Base-by-base conservation (phyloP, 1,139 yeast species). In the Candida tetrigidarum region DNA sequence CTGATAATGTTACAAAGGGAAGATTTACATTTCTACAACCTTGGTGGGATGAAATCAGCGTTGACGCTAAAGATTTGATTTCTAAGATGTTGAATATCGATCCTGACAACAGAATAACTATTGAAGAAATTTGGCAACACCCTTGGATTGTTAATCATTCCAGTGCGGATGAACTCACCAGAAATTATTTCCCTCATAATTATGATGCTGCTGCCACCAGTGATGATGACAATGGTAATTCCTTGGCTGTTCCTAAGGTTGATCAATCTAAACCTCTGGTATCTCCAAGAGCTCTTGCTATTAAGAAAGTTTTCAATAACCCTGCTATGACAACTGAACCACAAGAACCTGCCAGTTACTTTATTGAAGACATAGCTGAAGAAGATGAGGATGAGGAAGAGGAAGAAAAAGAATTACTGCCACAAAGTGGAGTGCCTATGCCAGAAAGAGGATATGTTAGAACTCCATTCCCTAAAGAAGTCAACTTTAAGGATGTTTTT, bases 21-120 rank as follows among this genome's bases (percentile, higher is more conserved):
- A 87, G 89, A 55, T 92, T 78, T 62, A 84, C 87, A 12, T 92
- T 91, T 62, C 70, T 92, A 47, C 73, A 82, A 46, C 98, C 98
- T 0, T 92, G 98, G 98, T 92, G 98, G 98, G 97, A 92, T 64
- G 97, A 92, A 56, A 86, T 92, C 35, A 80, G 89, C 48, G 62
- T 58, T 33, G 89, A 86, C 16, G 98, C 96, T 6, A 90, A 90
- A 63, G 77, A 79, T 53, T 63, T 86, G 45, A 80, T 86, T 9
- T 60, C 74, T 3, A 72, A 69, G 36, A 73, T 86, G 66, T 66
- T 86, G 53, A 74, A 74, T 5, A 60, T 79, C 3, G 76, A 89
- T 53, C 96, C 97, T 0, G 71, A 73, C 22, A 75, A 80, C 36
- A 73, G 99, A 56, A 76, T 86, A 23, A 73, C 85, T 0, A 69